Evolutionary conservation across 2,329 filamentous ascomycete genomes (phyloP), one percentile per base, ranked within the genome.

Genomic region (Talaromyces atroroseus): DNA sequence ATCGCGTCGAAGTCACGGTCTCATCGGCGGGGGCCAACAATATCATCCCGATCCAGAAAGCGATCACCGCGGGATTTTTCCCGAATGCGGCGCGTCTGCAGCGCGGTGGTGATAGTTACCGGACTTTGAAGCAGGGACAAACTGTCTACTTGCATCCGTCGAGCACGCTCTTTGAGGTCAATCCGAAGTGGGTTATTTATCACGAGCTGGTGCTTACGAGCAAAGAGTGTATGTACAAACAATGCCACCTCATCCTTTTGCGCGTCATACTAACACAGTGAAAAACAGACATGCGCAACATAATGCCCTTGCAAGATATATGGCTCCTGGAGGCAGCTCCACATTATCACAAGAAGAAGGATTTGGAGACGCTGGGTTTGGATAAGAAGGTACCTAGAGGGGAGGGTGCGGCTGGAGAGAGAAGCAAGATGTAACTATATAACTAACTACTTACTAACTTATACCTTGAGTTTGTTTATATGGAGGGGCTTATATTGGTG

Each of bases 141-240:
- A 89, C 87, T 5, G 91, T 96, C 1, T 92, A 90, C 69, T 82
- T 97, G n/a, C 94, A 99, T 70, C 94, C 94, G 0, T 90, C 86
- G 60, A 89, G 85, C 47, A 90, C 92, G 45, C 74, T 96, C 60
- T 89, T 89, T 76, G 84, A 89, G 58, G 80, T 83, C 1, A 86
- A 92, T 61, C 91, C 92, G 10, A 90, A 89, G 71, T 94, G 89
- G 82, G 84, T 96, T 14, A 83, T 96, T 16, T 99, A 94, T 72
- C 90, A 89, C 68, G 87, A 85, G 53, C 79, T 99, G 20, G 90
- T 97, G 7, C 81, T 97, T 65, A 99, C 94, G 23, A 95, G 89
- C 23, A 95, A 95, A 77, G 92, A 96, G 77, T 99, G 12, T 14
- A 36, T 8, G 26, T 29, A 29, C 26, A 29, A 29, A 29, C 26